A percentile compares a stretch with the other conserved stretches of the same genome.
phyloP scores from a whole-genome alignment of 768 basidiomycete genomes.

The Tricholoma sp. region DNA sequence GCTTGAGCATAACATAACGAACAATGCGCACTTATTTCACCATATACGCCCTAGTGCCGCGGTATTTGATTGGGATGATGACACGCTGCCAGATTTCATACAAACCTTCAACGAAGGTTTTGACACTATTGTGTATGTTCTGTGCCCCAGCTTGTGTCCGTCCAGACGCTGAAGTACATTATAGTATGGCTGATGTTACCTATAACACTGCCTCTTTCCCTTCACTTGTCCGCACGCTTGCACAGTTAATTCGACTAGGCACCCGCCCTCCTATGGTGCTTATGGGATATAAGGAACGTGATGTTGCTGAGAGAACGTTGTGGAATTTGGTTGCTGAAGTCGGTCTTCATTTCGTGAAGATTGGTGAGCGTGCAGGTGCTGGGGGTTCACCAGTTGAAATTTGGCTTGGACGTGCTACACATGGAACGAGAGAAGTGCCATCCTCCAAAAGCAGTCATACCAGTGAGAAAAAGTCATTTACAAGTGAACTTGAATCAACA shows the following conservation, averaged over 20 bases:
- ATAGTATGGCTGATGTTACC: conserved; percentile 90
- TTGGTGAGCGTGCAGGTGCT: conserved; percentile 52
- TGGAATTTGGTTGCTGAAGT: conserved; percentile 57
- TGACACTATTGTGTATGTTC: conserved; percentile 65
- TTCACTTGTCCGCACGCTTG: conserved; percentile 65
- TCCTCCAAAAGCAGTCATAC: not conserved
- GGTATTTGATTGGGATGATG: conserved; percentile 76
- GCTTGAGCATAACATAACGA: conserved; percentile 63
- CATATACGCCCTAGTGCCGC: conserved; percentile 26
- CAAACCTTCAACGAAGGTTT: conserved; percentile 30
- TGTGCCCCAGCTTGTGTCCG: not conserved
- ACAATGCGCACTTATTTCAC: conserved; percentile 33
- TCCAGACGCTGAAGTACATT: not conserved
- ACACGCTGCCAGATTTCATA: conserved; percentile 43
- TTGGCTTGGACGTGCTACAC: conserved; percentile 47
- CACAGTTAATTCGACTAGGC: conserved; percentile 36
- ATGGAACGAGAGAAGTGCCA: not conserved
- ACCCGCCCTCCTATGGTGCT: conserved; percentile 42
- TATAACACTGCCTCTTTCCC: conserved; percentile 89
- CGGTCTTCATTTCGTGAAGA: conserved; percentile 51
- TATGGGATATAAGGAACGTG: conserved; percentile 85
- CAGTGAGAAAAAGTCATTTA: too few relatives aligned
- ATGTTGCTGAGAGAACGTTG: conserved; percentile 65
- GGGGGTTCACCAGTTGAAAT: conserved; percentile 66
- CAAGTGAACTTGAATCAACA: too few relatives aligned